Base-by-base conservation (phyloP, 129 eudicot genomes). In the Flaveria linearis region DNA sequence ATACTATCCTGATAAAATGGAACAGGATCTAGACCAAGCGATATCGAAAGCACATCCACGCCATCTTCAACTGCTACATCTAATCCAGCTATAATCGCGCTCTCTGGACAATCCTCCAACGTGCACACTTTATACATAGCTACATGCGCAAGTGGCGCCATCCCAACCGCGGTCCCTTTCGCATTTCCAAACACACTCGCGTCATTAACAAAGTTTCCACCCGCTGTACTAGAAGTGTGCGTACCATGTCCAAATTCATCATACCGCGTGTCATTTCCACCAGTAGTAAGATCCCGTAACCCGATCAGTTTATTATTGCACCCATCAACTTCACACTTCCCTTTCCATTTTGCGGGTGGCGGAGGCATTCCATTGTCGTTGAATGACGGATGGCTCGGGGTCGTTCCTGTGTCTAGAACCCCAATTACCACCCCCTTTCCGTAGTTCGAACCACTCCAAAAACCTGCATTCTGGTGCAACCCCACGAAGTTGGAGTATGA, bases 231-330 rank as follows among this genome's bases (percentile, higher is more conserved):
- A 0, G 93, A 82, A 0, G 92, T 83, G 81, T 87, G 92, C 1
- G 92, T 90, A 11, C 92, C 92, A 16, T 90, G 96, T 14, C 96
- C 93, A 2, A 80, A 69, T 0, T 58, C 69, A 67, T 90, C 91
- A 16, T 67, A 15, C 8, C 79, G 85, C 1, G 80, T 33, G 22
- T 30, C 80, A 0, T 53, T 3, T 2, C 52, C 62, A 52, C 63
- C 81, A 4, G 17, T 42, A 6, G 80, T 26, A 20, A 86, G 82
- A 39, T 76, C 45, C 25, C 87, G 65, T 13, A 87, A 87, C 2
- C 96, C 96, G n/a, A 87, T 85, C 39, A 90, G 67, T 52, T 90
- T 90, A 36, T 87, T 90, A 72, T 90, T 90, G 67, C 96, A 90
- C 7, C 66, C 81, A 11, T 18, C 72, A 55, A 86, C 70, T 10